Conservation (phyloP, 345 rosid genomes). For the Tarenaya hassleriana region DNA sequence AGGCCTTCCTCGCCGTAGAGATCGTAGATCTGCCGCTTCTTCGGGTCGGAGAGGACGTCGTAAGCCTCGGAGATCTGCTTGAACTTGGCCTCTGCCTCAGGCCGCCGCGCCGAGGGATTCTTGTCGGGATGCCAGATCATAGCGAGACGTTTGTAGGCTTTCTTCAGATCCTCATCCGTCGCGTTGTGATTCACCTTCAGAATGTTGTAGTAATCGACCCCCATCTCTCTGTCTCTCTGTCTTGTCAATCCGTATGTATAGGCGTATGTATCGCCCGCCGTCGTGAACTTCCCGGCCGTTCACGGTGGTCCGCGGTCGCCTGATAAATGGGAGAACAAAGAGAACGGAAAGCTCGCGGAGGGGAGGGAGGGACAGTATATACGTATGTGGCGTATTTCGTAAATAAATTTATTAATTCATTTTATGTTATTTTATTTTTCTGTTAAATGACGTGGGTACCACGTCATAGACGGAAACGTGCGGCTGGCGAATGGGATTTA, state of each 20-base stretch:
- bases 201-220: slow-evolving; percentile 88
- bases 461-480: too few species aligned
- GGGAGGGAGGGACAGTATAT: neutral
- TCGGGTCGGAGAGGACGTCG: slow-evolving; percentile 66
- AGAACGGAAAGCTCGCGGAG: slow-evolving; percentile 18
- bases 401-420: too few species aligned
- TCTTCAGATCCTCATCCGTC: slow-evolving; percentile 74
- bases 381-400: too few species aligned
- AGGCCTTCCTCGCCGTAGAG: slow-evolving; percentile 81
- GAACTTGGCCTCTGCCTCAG: slow-evolving; percentile 85
- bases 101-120: slow-evolving; percentile 54
- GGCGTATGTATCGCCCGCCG: neutral
- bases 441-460: too few species aligned
- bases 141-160: slow-evolving; percentile 81
- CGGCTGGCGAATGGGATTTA: too few species aligned
- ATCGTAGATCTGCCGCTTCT: slow-evolving; percentile 95
- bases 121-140: slow-evolving; percentile 99
- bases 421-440: too few species aligned
- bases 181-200: slow-evolving; percentile 87
- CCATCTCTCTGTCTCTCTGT: slow-evolving; percentile 38
- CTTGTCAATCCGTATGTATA: too few species aligned
- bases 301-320: slow-evolving; percentile 23
- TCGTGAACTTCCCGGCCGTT: too few species aligned
- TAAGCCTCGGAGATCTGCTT: slow-evolving; percentile 92
- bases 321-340: neutral